These are phyloP conservation scores for Erythrobasidium hasegawianum DNA, from an alignment of 1,284 basidiomycete species.

Conservation along the genomic window DNA sequence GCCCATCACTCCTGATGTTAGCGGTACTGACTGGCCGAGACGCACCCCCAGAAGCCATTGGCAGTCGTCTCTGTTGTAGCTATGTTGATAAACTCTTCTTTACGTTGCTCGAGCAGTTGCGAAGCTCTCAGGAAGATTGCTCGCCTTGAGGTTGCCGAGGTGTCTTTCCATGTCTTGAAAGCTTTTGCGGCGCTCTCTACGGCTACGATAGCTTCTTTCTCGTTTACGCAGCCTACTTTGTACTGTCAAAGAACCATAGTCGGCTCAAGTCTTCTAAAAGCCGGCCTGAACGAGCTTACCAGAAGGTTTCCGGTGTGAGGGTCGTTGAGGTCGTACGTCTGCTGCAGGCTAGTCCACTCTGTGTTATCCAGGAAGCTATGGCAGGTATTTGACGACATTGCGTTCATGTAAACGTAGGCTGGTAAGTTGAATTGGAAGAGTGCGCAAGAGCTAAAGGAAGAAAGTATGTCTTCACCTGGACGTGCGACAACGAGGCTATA, in stretches of 20 bases:
- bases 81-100: conserved; percentile 35
- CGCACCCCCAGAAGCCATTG: conserved; percentile 33
- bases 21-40: conserved; percentile 1
- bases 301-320: too few species aligned
- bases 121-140: conserved; percentile 38
- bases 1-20: background rate
- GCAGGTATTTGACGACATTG: too few species aligned
- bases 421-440: too few species aligned
- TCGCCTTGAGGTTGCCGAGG: conserved; percentile 26
- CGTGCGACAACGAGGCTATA: too few species aligned
- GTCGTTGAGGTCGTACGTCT: too few species aligned
- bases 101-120: conserved; percentile 33
- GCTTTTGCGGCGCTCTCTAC: conserved; percentile 24
- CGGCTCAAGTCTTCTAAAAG: too few species aligned
- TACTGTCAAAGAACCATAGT: conserved; percentile 16
- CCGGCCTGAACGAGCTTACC: too few species aligned
- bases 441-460: too few species aligned
- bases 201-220: background rate
- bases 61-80: conserved; percentile 36
- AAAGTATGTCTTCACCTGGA: too few species aligned
- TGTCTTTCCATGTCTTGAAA: conserved; percentile 19
- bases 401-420: too few species aligned
- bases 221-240: conserved; percentile 8
- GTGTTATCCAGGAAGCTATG: too few species aligned
- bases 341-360: too few species aligned